Evolutionary conservation across 208 protist genomes (phyloP), one percentile per base, ranked within the genome.

Genomic region (Angomonas ambiguus): DNA sequence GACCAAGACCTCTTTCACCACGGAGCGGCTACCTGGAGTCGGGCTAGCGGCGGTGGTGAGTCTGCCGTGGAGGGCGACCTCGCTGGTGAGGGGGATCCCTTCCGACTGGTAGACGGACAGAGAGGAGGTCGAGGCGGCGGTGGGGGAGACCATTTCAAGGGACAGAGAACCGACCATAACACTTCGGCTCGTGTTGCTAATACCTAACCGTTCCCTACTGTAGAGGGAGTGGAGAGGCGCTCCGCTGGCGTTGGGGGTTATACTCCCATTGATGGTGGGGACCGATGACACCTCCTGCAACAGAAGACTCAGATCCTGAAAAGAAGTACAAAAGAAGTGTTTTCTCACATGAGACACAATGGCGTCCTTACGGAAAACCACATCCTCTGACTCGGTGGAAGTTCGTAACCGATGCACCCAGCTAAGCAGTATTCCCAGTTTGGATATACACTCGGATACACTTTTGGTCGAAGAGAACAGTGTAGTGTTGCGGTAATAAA

Each of bases 401-500:
- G n/a, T n/a, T n/a, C n/a, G n/a, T n/a, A n/a, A n/a, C n/a, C n/a
- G n/a, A n/a, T 45, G 38, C 8, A 16, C 16, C 38, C 38, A 45
- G 38, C 16, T 16, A 16, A 45, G 38, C 16, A 45, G 16, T 8
- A 45, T 16, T n/a, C 38, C 8, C 38, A 45, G 38, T 45, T 45
- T 45, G 38, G 6, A 24, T 8, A 56, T 27, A 11, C n/a, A 11
- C 11, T 56, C 49, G 49, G 49, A 56, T 8, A 56, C 49, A 24
- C n/a, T 27, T 27, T 16, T 16, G n/a, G 49, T 56, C 6, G 59
- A 34, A 8, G 59, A 72, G 63, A 92, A 95, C 11, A 95, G 69
- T 20, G 20, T 38, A 0, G 83, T 74, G 20, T 83, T 71, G 16
- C 79, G 73, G 65, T 95, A 95, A 72, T 92, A 92, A 16, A 95